Evolutionary conservation across 2,329 filamentous ascomycete genomes (phyloP).

Genomic region (Camillea tinctor): DNA sequence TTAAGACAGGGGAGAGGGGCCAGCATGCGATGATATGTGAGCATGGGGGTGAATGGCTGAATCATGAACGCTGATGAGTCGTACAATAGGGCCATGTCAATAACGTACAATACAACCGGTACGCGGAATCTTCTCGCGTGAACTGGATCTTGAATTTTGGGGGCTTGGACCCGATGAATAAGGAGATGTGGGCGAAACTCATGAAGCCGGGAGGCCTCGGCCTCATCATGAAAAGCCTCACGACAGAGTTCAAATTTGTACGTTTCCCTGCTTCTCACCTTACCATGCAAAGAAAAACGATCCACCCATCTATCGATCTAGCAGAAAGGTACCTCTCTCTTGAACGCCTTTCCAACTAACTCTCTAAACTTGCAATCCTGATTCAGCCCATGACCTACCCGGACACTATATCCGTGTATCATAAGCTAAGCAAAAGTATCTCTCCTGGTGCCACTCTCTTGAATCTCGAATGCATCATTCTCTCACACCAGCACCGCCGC

Average conservation of each 20-base stretch:
- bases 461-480: conserved; percentile 58
- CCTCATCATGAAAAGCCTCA: conserved; percentile 77
- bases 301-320: background rate
- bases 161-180: conserved; percentile 59
- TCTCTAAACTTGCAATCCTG: background rate
- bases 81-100: conserved; percentile 67
- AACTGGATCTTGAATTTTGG: conserved; percentile 76
- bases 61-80: background rate
- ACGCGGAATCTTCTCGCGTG: conserved; percentile 77
- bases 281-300: too few species aligned
- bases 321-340: background rate
- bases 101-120: conserved; percentile 80
- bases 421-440: conserved; percentile 65
- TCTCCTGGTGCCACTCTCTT: conserved; percentile 47
- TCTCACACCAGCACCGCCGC: conserved; percentile 74
- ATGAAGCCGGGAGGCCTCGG: conserved; percentile 66
- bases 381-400: conserved; percentile 81
- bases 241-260: conserved; percentile 85
- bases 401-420: conserved; percentile 78
- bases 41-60: background rate
- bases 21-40: background rate
- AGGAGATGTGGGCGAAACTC: conserved; percentile 65
- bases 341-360: background rate
- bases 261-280: conserved; percentile 33
- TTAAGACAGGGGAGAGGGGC: background rate